Conservation (phyloP, 1,139 yeast species). For the Oligophagozyma castellii region DNA sequence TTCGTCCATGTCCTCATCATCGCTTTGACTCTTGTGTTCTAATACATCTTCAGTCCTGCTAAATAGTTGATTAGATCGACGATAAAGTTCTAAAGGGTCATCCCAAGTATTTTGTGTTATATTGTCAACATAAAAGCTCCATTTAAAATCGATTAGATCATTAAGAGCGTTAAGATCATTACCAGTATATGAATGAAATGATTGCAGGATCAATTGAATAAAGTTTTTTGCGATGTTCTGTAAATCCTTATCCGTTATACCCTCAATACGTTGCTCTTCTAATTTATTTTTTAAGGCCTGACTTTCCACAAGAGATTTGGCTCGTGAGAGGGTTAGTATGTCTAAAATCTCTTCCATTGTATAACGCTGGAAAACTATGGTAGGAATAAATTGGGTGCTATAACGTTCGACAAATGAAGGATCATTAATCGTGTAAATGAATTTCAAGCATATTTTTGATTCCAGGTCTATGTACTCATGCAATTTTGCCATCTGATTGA, state of each 20-base stretch:
- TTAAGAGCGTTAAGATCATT: conserved; percentile 16
- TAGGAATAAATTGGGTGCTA: conserved; percentile 16
- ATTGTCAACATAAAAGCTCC: conserved; percentile 14
- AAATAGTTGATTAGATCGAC: conserved; percentile 13
- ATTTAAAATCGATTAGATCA: conserved; percentile 22
- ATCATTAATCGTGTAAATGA: conserved; percentile 16
- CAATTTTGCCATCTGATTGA: conserved; percentile 17
- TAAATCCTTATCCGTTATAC: conserved; percentile 7
- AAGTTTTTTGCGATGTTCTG: conserved; percentile 12
- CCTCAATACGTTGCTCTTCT: conserved; percentile 6
- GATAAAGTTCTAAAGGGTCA: conserved; percentile 19
- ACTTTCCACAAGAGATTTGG: conserved; percentile 8
- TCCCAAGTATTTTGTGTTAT: conserved; percentile 12
- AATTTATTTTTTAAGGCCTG: conserved; percentile 5
- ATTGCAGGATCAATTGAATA: conserved; percentile 19
- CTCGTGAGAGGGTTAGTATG: conserved; percentile 11
- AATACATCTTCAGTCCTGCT: conserved; percentile 17
- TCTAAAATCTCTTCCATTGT: conserved; percentile 12
- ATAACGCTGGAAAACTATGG: conserved; percentile 22
- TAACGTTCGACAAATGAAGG: conserved; percentile 16
- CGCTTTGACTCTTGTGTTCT: no score
- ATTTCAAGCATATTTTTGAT: conserved; percentile 13
- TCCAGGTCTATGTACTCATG: conserved; percentile 14
- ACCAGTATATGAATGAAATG: conserved; percentile 24
- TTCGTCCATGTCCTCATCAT: conserved; percentile 7